phyloP scores from a whole-genome alignment of 2,329 filamentous ascomycete genomes.

The Monosporascus sp. region DNA sequence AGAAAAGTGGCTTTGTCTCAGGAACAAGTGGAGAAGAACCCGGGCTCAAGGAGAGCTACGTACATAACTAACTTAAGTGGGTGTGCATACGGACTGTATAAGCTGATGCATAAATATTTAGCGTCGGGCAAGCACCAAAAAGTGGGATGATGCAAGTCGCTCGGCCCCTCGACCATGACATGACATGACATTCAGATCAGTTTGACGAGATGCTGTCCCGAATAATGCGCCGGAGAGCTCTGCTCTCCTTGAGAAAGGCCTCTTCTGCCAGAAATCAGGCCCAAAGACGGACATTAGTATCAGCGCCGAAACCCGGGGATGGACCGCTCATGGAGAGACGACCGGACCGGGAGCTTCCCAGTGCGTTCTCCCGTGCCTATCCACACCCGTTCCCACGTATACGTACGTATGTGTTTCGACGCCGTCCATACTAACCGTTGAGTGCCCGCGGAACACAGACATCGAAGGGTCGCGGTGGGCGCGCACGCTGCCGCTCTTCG shows the following conservation, averaged over 20 bases:
- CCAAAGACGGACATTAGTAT: slow-evolving; percentile 42
- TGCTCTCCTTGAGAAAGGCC: slow-evolving; percentile 17
- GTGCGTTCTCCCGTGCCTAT: slow-evolving; percentile 31
- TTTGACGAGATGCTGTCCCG: slow-evolving; percentile 28
- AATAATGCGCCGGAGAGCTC: slow-evolving; percentile 26
- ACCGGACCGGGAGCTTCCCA: slow-evolving; percentile 61
- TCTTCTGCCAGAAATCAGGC: slow-evolving; percentile 9
- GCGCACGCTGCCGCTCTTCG: slow-evolving; percentile 76
- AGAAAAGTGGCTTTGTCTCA: too few relatives aligned
- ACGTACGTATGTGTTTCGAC: neutral
- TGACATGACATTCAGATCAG: slow-evolving; percentile 2
- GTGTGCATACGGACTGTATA: too few relatives aligned
- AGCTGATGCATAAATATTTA: too few relatives aligned
- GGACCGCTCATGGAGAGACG: slow-evolving; percentile 62
- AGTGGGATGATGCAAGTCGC: neutral
- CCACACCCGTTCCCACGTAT: neutral
- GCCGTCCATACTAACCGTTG: slow-evolving; percentile 4
- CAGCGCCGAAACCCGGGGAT: slow-evolving; percentile 54
- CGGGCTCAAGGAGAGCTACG: too few relatives aligned
- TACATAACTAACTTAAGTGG: neutral
- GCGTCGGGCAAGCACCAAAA: too few relatives aligned
- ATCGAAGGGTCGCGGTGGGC: slow-evolving; percentile 56
- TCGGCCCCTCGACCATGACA: neutral
- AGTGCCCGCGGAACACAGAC: slow-evolving; percentile 25
- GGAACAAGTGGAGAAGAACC: too few relatives aligned